These are phyloP conservation scores for Jatropha podagrica DNA, from an alignment of 441 rosid species.

Conservation along the genomic window DNA sequence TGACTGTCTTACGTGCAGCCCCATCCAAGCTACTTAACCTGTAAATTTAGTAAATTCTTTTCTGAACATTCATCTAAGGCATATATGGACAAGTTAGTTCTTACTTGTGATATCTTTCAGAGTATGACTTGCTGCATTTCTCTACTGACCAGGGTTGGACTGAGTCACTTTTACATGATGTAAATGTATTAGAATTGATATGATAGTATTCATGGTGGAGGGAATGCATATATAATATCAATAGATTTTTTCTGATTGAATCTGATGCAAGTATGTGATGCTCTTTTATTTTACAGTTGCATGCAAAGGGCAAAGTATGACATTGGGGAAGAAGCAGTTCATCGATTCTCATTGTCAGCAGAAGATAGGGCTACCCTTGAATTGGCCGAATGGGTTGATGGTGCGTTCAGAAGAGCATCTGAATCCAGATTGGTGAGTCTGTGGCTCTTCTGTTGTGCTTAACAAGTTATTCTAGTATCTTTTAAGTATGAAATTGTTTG, in stretches of 20 bases:
- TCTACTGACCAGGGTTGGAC: background rate
- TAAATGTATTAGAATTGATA: background rate
- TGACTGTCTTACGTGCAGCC: slow-evolving; percentile 86
- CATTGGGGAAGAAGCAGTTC: slow-evolving; percentile 96
- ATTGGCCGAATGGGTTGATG: slow-evolving; percentile 97
- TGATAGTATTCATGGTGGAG: background rate
- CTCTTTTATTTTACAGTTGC: slow-evolving; percentile 62
- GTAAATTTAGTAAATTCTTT: slow-evolving; percentile 48
- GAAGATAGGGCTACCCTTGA: slow-evolving; percentile 99
- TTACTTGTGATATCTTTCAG: slow-evolving; percentile 10
- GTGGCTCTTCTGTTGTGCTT: slow-evolving; percentile 13
- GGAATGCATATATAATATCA: background rate
- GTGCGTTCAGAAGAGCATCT: slow-evolving; percentile 70
- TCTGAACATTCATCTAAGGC: slow-evolving; percentile 23
- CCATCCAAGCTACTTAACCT: slow-evolving; percentile 96
- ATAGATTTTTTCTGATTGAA: slow-evolving; percentile 2
- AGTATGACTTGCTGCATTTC: background rate
- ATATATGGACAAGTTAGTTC: slow-evolving; percentile 5
- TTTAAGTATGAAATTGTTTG: background rate
- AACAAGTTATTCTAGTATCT: background rate
- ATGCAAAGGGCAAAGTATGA: slow-evolving; percentile 97
- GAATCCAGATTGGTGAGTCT: slow-evolving; percentile 45
- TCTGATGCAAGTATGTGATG: slow-evolving; percentile 14
- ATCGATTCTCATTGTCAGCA: slow-evolving; percentile 91
- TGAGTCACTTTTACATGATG: background rate